A percentile compares a stretch with the other conserved stretches of the same genome.
These are phyloP conservation scores for Selaginella moellendorffii DNA, from an alignment of 75 land plant species.

Conservation along the genomic window DNA sequence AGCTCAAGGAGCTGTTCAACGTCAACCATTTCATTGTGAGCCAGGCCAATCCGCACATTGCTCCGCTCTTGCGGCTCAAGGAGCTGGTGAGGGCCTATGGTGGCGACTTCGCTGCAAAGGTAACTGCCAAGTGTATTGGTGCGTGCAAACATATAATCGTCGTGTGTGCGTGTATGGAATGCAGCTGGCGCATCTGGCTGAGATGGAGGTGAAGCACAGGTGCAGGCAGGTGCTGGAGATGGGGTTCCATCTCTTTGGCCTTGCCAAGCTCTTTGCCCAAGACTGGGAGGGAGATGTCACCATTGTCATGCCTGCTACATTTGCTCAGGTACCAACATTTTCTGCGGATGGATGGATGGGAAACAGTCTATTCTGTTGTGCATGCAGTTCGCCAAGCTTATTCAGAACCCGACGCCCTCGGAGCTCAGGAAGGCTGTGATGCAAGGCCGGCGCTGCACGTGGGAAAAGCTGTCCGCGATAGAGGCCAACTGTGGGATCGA, in stretches of 20 bases:
- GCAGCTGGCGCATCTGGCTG: constrained; percentile 28
- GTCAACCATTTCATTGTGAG: constrained; percentile 38
- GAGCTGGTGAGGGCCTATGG: constrained; percentile 21
- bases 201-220: constrained; percentile 41
- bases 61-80: constrained; percentile 25
- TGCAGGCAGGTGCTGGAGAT: constrained; percentile 19
- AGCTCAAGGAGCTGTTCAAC: constrained; percentile 33
- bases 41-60: constrained; percentile 33
- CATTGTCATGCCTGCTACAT: constrained; percentile 24
- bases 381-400: constrained; percentile 23
- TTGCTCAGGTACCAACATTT: constrained; percentile 23
- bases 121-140: constrained; percentile 1
- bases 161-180: not conserved
- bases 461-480: constrained; percentile 36
- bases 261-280: constrained; percentile 31
- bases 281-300: constrained; percentile 40
- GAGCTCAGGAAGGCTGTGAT: constrained; percentile 30
- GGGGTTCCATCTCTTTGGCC: constrained; percentile 24
- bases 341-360: not conserved
- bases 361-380: not conserved
- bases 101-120: constrained; percentile 27
- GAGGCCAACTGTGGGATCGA: constrained; percentile 36
- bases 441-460: constrained; percentile 26
- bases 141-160: not conserved
- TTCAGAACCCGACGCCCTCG: constrained; percentile 22